phyloP scores from a whole-genome alignment of 148 eudicot species.

The Rhododendron williamsianum region DNA sequence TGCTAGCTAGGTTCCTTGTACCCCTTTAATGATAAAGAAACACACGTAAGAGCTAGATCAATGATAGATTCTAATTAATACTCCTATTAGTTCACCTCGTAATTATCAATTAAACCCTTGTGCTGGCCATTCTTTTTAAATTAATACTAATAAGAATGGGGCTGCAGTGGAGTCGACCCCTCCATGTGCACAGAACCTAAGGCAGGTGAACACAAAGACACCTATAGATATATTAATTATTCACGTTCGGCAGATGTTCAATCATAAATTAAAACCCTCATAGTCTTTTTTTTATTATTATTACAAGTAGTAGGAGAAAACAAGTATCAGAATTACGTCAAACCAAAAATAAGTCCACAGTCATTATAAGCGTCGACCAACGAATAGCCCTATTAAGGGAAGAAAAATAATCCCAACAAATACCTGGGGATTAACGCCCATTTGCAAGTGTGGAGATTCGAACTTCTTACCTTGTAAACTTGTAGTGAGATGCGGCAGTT shows the following conservation, averaged over 20 bases:
- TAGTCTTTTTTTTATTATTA: neutral
- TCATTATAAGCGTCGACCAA: neutral
- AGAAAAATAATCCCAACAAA: no score
- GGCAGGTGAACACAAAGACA: slow-evolving; percentile 6
- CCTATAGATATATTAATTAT: neutral
- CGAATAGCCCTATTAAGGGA: no score
- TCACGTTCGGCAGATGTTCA: neutral
- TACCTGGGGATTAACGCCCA: neutral
- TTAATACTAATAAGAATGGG: neutral
- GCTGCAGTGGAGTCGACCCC: slow-evolving; percentile 4
- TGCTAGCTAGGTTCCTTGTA: neutral
- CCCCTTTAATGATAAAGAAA: neutral
- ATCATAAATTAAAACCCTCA: neutral
- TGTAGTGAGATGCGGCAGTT: neutral
- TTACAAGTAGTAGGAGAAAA: neutral
- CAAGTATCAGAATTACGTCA: neutral
- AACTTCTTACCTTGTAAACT: neutral
- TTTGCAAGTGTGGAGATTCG: no score
- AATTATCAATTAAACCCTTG: neutral
- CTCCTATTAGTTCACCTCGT: neutral
- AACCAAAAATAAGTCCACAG: neutral
- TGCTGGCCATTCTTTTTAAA: neutral
- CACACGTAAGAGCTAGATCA: neutral
- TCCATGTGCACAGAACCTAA: slow-evolving; percentile 14
- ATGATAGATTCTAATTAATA: neutral